phyloP scores from a whole-genome alignment of 2,329 filamentous ascomycete genomes.

The Harringtonia lauricola region DNA sequence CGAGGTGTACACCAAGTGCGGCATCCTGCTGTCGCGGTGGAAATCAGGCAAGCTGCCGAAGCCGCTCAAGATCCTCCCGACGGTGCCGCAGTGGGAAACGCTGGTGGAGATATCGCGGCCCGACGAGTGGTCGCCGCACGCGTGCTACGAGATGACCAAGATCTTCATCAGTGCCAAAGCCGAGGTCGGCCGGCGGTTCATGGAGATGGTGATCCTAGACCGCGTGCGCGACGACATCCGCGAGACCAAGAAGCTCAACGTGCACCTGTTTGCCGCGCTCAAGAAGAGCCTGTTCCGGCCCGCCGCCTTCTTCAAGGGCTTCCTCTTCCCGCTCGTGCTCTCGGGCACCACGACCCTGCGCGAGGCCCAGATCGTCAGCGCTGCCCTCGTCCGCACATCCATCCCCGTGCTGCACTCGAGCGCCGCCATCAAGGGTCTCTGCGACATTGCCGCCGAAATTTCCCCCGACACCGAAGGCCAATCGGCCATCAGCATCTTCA shows the following conservation, averaged over 20 bases:
- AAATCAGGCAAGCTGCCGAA: constrained; percentile 96
- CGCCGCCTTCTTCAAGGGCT: constrained; percentile 86
- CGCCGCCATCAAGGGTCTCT: constrained; percentile 80
- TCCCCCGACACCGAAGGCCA: constrained; percentile 76
- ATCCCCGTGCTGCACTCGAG: constrained; percentile 89
- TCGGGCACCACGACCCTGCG: constrained; percentile 82
- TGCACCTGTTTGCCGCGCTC: constrained; percentile 86
- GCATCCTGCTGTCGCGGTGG: constrained; percentile 74
- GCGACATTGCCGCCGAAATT: constrained; percentile 88
- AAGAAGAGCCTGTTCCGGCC: constrained; percentile 94
- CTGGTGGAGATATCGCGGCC: constrained; percentile 30
- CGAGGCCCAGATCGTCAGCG: constrained; percentile 85
- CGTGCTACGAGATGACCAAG: constrained; percentile 78
- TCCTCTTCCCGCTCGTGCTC: constrained; percentile 80
- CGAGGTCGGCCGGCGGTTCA: constrained; percentile 68
- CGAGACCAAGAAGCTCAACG: constrained; percentile 89
- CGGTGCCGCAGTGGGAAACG: constrained; percentile 69
- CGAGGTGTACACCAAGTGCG: constrained; percentile 85
- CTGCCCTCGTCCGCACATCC: constrained; percentile 72
- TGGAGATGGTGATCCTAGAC: constrained; percentile 78
- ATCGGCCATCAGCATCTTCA: constrained; percentile 89
- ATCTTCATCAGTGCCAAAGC: constrained; percentile 86
- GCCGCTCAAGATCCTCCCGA: constrained; percentile 93
- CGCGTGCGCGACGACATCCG: constrained; percentile 88
- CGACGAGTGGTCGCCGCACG: constrained; percentile 61